Base-by-base conservation (phyloP, 2,329 filamentous ascomycete species). In the Aspergillus cejpii region DNA sequence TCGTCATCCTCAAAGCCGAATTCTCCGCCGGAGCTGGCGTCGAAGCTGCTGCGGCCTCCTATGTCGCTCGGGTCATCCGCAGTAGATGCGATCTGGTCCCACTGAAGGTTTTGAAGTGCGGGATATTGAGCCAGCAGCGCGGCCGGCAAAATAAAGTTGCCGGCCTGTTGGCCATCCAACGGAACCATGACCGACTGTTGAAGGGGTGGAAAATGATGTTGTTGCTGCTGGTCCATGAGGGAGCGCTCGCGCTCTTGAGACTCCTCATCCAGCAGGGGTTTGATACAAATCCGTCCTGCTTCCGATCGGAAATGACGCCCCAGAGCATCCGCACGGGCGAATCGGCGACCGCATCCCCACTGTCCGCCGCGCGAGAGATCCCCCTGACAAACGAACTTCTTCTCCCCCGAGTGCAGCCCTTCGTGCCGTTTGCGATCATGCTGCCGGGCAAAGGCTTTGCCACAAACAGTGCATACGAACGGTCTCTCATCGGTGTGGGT, bases 361-460 rank as follows among this genome's bases (percentile, higher is more conserved):
- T 85, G 81, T 4, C 84, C 84, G 37, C 84, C 83, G 1, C 81
- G 81, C 55, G 91, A 90, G 39, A 98, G 80, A 47, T 90, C 86
- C 42, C 92, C 92, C 55, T 88, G 89, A 70, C 92, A 98, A 6
- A 97, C 87, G 63, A 97, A 98, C 63, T 95, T 97, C 79, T 97
- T 98, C 71, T 98, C 92, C 33, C 92, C 92, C 0, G 87, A 94
- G 62, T 98, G 92, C 33, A 98, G 73, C 29, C 91, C 90, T 70
- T 98, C 92, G 67, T 98, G 92, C 29, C 92, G 84, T 69, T 98
- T 98, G 37, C 92, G 84, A 64, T 98, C 92, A 63, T 98, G 92
- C 63, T 98, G 92, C 20, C 92, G 84, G 5, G 92, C 92, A 69
- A 98, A 98, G 0, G 92, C 92, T 67, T 98, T 98, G 41, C 88